Evolutionary conservation across 805 yeast genomes (phyloP).

Genomic region (Zygotorulaspora danielsina): DNA sequence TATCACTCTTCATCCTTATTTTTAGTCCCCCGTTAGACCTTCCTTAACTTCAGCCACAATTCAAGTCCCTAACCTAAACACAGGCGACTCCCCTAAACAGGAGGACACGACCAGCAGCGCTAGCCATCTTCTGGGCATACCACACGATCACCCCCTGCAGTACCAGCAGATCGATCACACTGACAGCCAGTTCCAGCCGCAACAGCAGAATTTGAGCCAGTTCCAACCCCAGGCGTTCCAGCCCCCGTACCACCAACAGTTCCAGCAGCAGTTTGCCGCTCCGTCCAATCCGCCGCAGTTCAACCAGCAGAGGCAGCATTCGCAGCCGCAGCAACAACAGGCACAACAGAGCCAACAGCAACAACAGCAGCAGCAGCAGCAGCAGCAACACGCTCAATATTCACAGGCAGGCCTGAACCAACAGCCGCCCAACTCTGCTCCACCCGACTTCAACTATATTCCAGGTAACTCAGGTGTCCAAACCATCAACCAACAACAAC

Average conservation of each 20-base stretch:
- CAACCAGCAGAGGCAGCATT: conserved; percentile 3
- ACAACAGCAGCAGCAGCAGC: conserved; percentile 9
- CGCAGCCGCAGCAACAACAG: conserved; percentile 8
- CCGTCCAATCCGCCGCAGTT: conserved; percentile 8
- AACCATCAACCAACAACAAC: conserved; percentile 27
- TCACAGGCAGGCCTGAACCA: conserved; percentile 6
- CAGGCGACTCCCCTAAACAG: conserved; percentile 22
- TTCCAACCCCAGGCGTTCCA: conserved; percentile 19
- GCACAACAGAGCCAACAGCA: conserved; percentile 2
- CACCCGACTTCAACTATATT: conserved; percentile 23
- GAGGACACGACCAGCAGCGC: conserved; percentile 19
- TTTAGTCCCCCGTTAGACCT: conserved; percentile 6
- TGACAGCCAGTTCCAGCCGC: conserved; percentile 16
- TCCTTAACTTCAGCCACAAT: conserved; percentile 20
- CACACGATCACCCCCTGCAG: conserved; percentile 25
- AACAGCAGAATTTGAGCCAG: conserved; percentile 17
- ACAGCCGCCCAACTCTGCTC: conserved; percentile 9
- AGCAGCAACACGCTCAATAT: conserved; percentile 9
- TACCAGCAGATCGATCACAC: conserved; percentile 25
- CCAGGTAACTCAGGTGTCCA: conserved; percentile 17
- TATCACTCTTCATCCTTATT: conserved; percentile 1
- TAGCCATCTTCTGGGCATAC: conserved; percentile 16
- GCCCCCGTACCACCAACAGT: conserved; percentile 16
- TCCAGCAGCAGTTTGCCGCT: conserved; percentile 8
- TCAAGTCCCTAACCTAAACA: conserved; percentile 15